These are phyloP conservation scores for Somion occarium DNA, from an alignment of 1,284 basidiomycete species.

Conservation along the genomic window DNA sequence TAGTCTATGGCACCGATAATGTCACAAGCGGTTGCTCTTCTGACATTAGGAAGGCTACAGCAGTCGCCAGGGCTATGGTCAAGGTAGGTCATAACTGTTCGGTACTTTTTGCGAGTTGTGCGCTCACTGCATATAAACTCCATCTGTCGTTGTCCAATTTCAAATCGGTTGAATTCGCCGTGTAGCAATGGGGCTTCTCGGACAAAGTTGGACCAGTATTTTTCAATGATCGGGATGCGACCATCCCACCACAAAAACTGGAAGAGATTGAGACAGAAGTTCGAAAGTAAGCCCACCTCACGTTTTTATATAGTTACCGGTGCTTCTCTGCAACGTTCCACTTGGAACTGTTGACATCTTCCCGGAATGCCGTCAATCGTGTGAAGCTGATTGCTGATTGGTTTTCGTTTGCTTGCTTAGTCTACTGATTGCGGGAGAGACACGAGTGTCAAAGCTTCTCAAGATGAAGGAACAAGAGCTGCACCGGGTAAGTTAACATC, in stretches of 20 bases:
- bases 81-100: constrained; percentile 49
- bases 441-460: constrained; percentile 65
- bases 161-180: no score
- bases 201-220: constrained; percentile 79
- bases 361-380: background rate
- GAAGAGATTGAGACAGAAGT: constrained; percentile 86
- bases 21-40: constrained; percentile 89
- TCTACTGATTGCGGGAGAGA: constrained; percentile 71
- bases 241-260: constrained; percentile 67
- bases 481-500: constrained; percentile 56
- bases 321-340: constrained; percentile 1
- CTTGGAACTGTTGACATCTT: background rate
- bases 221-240: constrained; percentile 67
- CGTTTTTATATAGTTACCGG: background rate
- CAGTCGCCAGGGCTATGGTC: constrained; percentile 85
- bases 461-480: constrained; percentile 74
- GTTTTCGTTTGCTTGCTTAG: constrained; percentile 32
- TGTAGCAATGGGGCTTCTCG: constrained; percentile 76
- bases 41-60: constrained; percentile 78
- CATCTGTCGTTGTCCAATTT: no score
- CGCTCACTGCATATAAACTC: no score
- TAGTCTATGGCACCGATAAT: constrained; percentile 85
- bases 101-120: no score
- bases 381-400: background rate
- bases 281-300: constrained; percentile 51